Base-by-base conservation (phyloP, 306 rosid species). In the Senna siamea region DNA sequence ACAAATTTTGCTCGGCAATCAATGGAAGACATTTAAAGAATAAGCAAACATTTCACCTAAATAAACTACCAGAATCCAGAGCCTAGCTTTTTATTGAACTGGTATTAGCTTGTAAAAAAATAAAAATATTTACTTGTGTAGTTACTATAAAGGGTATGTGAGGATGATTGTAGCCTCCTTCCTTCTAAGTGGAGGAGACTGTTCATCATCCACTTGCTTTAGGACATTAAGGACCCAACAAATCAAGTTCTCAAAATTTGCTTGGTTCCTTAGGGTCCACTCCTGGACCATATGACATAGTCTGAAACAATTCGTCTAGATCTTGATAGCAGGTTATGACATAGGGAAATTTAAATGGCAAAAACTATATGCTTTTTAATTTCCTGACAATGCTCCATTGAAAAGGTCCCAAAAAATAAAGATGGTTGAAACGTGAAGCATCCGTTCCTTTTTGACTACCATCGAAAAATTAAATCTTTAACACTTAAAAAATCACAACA, bases 191-290 rank as follows among this genome's bases (percentile, higher is more conserved):
- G 89, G 83, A 83, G 88, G 80, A 84, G 89, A 90, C 80, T 93
- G 97, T 90, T 93, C 98, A 81, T 82, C 97, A 81, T 79, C 95
- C 96, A 53, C 53, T 85, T 77, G 43, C 81, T 93, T 54, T 93
- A 68, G 97, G 98, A 89, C 96, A 83, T 34, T 44, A 40, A 82
- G 80, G 88, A 78, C 13, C 58, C 79, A 80, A 75, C 88, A 90
- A 86, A 87, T 86, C 79, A 76, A 76, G 34, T 57, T 52, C 93
- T 90, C 88, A 26, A 68, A 62, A 86, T 79, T 82, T 80, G 96
- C 68, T 63, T 48, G 57, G 38, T 71, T 80, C 88, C 82, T 69
- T 63, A 23, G 28, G n/a, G 85, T 85, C 98, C 97, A 83, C 46
- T 52, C 50, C 69, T 7, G 18, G 7, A 17, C 56, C 57, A 55